A percentile compares a stretch with the other conserved stretches of the same genome.
phyloP scores from a whole-genome alignment of 2,329 filamentous ascomycete species.

The Fusarium pseudoanthophilum region DNA sequence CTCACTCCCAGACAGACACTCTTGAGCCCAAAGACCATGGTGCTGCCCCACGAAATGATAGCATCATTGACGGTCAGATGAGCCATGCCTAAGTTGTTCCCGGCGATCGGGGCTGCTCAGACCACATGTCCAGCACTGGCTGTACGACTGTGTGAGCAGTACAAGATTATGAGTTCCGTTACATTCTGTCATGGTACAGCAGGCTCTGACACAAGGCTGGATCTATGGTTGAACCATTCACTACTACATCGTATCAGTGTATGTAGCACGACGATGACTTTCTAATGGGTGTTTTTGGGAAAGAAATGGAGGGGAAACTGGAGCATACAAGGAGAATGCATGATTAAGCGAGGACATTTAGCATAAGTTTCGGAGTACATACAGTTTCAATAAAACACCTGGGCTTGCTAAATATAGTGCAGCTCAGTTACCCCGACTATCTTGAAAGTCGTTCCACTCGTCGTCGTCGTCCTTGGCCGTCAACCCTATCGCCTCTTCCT shows the following conservation, averaged over 20 bases:
- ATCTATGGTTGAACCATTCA: slow-evolving; percentile 12
- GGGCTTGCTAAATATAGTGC: not conserved
- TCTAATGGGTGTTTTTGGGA: not conserved
- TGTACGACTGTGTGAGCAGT: slow-evolving; percentile 14
- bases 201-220: slow-evolving; percentile 19
- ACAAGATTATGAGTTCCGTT: slow-evolving; percentile 7
- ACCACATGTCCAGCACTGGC: slow-evolving; percentile 1
- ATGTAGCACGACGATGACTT: slow-evolving; percentile 14
- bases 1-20: slow-evolving; percentile 32
- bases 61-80: slow-evolving; percentile 37
- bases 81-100: slow-evolving; percentile 3
- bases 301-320: not conserved
- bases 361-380: slow-evolving; percentile 13
- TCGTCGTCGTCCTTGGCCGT: slow-evolving; percentile 11
- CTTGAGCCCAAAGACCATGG: slow-evolving; percentile 25
- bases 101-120: not conserved
- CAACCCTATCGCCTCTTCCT: slow-evolving; percentile 18
- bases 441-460: slow-evolving; percentile 22
- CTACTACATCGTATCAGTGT: slow-evolving; percentile 28
- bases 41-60: slow-evolving; percentile 34
- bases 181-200: slow-evolving; percentile 11
- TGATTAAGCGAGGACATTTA: slow-evolving; percentile 13
- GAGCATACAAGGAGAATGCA: slow-evolving; percentile 3
- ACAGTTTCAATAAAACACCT: slow-evolving; percentile 11
- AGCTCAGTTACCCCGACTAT: slow-evolving; percentile 10